Evolutionary conservation across 2,329 filamentous ascomycete species (phyloP), one percentile per base, ranked within the genome.

Genomic region (Elsinoe ampelina): DNA sequence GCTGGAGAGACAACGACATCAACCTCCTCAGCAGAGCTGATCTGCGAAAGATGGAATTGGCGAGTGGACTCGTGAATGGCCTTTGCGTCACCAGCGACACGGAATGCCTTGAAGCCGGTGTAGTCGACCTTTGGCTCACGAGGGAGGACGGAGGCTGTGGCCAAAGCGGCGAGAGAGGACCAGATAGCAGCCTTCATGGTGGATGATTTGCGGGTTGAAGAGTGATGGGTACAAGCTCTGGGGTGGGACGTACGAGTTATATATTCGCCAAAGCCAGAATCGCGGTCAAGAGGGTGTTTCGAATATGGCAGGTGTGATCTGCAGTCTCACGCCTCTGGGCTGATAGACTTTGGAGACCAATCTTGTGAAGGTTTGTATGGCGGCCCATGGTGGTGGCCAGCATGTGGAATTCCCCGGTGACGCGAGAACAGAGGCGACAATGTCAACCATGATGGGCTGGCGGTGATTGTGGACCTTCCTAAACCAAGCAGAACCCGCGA

Each of bases 1-100:
- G 56, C 48, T n/a, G 54, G 45, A 2, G 61, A 43, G 12, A 63
- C 42, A 11, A 60, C 61, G 26, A 62, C 58, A 38, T 63, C 62
- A 38, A 63, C 48, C 34, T 52, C 48, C 12, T 52, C 32, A n/a
- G 48, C 48, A 7, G 48, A 36, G 48, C 15, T 20, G 34, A 52
- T 52, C 34, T 52, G 48, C 2, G 48, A 52, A 17, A 52, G 34
- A 35, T 52, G 48, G 48, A 52, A 52, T 20, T 52, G 48, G 17
- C 32, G 48, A 7, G 48, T 52, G 13, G 26, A n/a, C 17, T 52
- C 48, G 34, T 52, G 48, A 17, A 52, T 38, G 12, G 48, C 48
- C 17, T 39, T 52, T 7, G 48, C 48, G 12, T 52, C 48, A 52
- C 48, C 48, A n/a, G 48, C 15, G 48, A 52, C 48, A 22, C 48